Evolutionary conservation across 129 eudicot genomes (phyloP), one percentile per base, ranked within the genome.

Genomic region (Ambrosia artemisiifolia): DNA sequence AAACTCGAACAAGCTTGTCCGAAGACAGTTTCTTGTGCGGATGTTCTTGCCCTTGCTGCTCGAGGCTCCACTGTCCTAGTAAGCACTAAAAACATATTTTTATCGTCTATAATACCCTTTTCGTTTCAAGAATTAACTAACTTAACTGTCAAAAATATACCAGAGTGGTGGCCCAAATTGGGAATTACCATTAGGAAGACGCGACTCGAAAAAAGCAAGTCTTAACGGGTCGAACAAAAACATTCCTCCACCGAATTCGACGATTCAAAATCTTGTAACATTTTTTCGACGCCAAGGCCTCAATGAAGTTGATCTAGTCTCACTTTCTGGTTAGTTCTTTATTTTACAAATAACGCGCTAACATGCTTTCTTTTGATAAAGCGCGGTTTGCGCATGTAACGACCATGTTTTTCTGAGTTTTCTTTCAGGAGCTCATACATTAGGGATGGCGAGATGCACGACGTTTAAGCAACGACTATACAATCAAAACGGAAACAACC

Each of bases 161-260:
- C 76, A 89, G 98, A 90, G 97, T 77, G 97, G 96, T 10, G 98
- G 98, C 40, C 98, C 98, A 0, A 76, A 74, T 36, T 93, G 98
- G 98, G 95, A 93, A 68, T 72, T 89, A 35, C 95, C 96, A 56
- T 60, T 93, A 68, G 98, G 98, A 73, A 89, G 96, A 75, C 85
- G 83, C 72, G 99, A 94, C 76, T 94, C 97, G 10, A 86, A 28
- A 44, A 84, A 89, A 63, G 99, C 99, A 17, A 88, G 88, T 55
- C 80, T 90, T 10, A 86, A 63, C 30, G 86, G 85, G 7, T 78
- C 97, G 49, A 94, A 93, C 77, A 78, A 19, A 4, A 77, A 75
- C 77, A 89, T 93, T 83, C 98, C 98, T 3, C 84, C 95, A 2
- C 97, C 99, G 18, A 88, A 82, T 72, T 88, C 96, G 20, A 94